phyloP scores from a whole-genome alignment of 2,329 filamentous ascomycete genomes.

The Trichoderma sp. region DNA sequence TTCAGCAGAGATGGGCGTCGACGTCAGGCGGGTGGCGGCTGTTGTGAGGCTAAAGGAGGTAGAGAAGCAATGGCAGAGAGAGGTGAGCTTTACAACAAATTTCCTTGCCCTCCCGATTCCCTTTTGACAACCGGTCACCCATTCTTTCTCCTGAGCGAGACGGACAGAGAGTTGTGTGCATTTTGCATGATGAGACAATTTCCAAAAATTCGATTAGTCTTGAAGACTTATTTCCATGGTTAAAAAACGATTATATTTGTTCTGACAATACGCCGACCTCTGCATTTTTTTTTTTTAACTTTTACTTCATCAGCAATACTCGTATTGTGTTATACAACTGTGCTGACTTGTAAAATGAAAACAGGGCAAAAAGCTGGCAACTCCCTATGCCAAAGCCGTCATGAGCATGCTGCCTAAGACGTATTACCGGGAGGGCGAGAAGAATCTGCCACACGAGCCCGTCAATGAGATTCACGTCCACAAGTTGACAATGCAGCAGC shows the following conservation, averaged over 20 bases:
- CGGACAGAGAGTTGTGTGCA: neutral
- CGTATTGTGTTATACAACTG: neutral
- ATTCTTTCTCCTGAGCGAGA: conserved; percentile 21
- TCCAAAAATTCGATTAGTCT: conserved; percentile 97
- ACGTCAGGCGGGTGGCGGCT: conserved; percentile 80
- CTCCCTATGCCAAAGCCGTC: conserved; percentile 73
- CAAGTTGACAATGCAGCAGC: conserved; percentile 58
- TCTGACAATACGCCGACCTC: conserved; percentile 25
- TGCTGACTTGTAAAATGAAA: conserved; percentile 26
- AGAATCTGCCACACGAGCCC: conserved; percentile 51
- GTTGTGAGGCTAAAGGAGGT: conserved; percentile 83
- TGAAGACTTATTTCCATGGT: conserved; percentile 87
- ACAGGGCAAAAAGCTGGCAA: conserved; percentile 74
- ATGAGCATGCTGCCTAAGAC: conserved; percentile 76
- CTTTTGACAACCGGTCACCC: neutral
- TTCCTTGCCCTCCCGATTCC: neutral
- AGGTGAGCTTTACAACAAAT: conserved; percentile 58
- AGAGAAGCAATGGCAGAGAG: conserved; percentile 71
- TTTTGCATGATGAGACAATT: conserved; percentile 57
- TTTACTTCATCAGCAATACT: neutral
- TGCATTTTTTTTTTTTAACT: neutral
- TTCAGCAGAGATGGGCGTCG: conserved; percentile 73
- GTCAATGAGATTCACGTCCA: conserved; percentile 67
- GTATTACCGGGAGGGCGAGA: conserved; percentile 52
- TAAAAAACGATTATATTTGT: conserved; percentile 56